phyloP scores from a whole-genome alignment of 176 grass and related monocot species.

The Elymus sibiricus region DNA sequence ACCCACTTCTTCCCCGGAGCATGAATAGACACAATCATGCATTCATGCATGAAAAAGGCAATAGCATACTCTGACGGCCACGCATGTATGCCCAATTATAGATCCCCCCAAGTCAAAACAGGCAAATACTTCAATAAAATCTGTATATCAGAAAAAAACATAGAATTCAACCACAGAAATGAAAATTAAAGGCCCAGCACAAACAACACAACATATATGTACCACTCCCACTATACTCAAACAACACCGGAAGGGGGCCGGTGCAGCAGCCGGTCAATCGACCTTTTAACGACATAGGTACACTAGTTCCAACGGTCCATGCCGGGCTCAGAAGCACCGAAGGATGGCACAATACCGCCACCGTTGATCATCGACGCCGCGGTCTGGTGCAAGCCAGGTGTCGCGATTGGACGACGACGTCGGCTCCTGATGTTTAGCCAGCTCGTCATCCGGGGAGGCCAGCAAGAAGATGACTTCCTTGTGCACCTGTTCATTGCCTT shows the following conservation, averaged over 20 bases:
- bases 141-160: not conserved
- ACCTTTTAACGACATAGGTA: not conserved
- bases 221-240: not conserved
- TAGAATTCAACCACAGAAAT: not conserved
- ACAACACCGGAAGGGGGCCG: not conserved
- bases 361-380: not conserved
- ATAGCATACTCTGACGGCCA: too few species aligned
- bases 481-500: not conserved
- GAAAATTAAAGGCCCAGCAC: not conserved
- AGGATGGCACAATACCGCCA: not conserved
- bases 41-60: too few species aligned
- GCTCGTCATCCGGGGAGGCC: not conserved
- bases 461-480: not conserved
- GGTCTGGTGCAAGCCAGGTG: not conserved
- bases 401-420: not conserved
- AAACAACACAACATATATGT: not conserved
- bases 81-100: too few species aligned
- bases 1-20: too few species aligned
- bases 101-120: too few species aligned
- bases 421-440: slow-evolving; percentile 13
- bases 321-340: not conserved
- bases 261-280: not conserved
- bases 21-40: too few species aligned
- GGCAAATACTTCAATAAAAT: not conserved
- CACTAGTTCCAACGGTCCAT: not conserved